These are phyloP conservation scores for Aspergillus asperescens DNA, from an alignment of 495 filamentous ascomycete genomes.

Conservation along the genomic window DNA sequence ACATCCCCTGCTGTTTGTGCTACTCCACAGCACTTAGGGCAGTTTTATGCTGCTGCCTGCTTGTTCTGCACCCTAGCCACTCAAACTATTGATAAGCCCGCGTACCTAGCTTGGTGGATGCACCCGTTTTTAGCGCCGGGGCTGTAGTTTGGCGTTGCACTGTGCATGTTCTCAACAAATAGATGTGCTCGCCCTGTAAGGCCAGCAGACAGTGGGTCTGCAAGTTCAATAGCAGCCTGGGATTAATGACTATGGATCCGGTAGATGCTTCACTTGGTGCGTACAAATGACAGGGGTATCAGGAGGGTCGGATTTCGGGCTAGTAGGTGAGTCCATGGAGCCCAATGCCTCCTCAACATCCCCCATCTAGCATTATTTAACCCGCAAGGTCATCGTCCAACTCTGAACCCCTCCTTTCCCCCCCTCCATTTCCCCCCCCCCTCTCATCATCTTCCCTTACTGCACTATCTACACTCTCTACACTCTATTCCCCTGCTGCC, in stretches of 20 bases:
- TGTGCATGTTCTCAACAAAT: constrained; percentile 4
- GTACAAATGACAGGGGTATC: neutral
- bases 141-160: neutral
- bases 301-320: too few relatives aligned
- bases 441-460: too few relatives aligned
- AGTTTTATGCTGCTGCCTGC: constrained; percentile 17
- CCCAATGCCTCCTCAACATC: too few relatives aligned
- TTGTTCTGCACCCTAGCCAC: constrained; percentile 7
- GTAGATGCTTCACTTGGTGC: neutral
- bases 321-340: too few relatives aligned
- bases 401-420: too few relatives aligned
- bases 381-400: too few relatives aligned
- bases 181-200: neutral
- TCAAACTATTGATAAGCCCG: constrained; percentile 14
- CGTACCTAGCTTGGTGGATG: constrained; percentile 12
- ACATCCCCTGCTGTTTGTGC: neutral
- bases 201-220: neutral
- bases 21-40: neutral
- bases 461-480: too few relatives aligned
- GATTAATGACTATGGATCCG: too few relatives aligned
- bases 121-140: constrained; percentile 9
- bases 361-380: too few relatives aligned
- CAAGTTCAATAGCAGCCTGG: neutral
- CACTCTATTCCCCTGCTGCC: constrained; percentile 2
- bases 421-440: too few relatives aligned